Percentiles rank a stretch among this genome's conserved stretches.
phyloP scores from a whole-genome alignment of 345 rosid species.

The Acer campestre region DNA sequence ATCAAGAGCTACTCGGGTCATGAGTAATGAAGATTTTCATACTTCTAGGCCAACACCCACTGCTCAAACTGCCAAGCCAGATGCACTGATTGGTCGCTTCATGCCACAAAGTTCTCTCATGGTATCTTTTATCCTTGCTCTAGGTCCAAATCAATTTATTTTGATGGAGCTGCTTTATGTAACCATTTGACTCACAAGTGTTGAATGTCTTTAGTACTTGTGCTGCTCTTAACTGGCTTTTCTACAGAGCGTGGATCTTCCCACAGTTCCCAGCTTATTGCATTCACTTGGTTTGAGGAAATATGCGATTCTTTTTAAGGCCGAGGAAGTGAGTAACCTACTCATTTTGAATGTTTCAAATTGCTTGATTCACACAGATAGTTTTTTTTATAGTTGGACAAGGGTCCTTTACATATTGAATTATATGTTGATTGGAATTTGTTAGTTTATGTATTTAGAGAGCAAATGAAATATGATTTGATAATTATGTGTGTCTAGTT shows the following conservation, averaged over 20 bases:
- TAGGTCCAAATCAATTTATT: background rate
- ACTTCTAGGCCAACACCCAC: conserved; percentile 13
- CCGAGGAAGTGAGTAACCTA: conserved; percentile 59
- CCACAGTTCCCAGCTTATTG: conserved; percentile 40
- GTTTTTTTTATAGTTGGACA: background rate
- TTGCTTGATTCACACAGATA: background rate
- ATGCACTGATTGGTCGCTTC: conserved; percentile 18
- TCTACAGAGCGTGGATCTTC: conserved; percentile 39
- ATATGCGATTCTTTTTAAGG: conserved; percentile 43
- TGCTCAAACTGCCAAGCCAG: conserved; percentile 19
- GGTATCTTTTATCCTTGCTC: conserved; percentile 33
- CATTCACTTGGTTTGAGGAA: conserved; percentile 56
- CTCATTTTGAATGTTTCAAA: background rate
- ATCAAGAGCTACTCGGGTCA: conserved; percentile 8
- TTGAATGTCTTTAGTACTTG: background rate
- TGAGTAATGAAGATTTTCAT: conserved; percentile 11
- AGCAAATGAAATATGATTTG: background rate
- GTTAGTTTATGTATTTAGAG: background rate
- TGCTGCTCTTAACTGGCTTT: conserved; percentile 3
- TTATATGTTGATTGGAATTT: background rate
- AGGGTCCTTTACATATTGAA: background rate
- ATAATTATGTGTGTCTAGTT: background rate
- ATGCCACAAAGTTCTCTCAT: conserved; percentile 19
- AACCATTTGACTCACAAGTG: background rate
- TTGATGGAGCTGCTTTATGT: conserved; percentile 3